Evolutionary conservation across 495 filamentous ascomycete genomes (phyloP), one percentile per base, ranked within the genome.

Genomic region (Penicillium odoratum): DNA sequence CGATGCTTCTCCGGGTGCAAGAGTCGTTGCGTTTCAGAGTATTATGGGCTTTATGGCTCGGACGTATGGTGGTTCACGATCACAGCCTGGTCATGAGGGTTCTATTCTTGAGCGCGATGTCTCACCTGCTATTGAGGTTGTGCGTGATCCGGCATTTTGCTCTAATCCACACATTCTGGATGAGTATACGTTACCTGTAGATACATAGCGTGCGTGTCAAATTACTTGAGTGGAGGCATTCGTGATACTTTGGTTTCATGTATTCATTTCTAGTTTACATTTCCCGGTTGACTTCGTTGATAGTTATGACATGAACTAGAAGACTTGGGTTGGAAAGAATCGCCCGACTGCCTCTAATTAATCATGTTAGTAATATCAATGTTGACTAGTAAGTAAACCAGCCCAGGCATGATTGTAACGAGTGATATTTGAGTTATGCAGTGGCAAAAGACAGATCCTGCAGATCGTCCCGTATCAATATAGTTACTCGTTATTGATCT

Each of bases 1-100:
- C 13, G 28, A 29, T 4, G 21, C 44, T 11, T 47, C 44, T 7
- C 0, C 40, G 7, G 49, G 56, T 3, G 43, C 48, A 0, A 13
- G 18, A 3, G 25, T 66, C 1, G 26, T 48, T 44, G 59, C 55
- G 3, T 10, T 69, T 3, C 28, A 16, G 16, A 38, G 33, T 29
- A 43, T 65, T 4, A 63, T 70, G 62, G 16, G 53, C 0, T 66
- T 70, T 42, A 53, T 70, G 40, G 61, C 56, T 3, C 46, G 56
- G 46, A 48, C 62, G 1, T 60, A 50, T 48, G 45, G 55, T 21
- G 53, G 51, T 7, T 55, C 61, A 2, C 51, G 46, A 46, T 53
- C 53, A 0, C 9, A 48, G 25, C 51, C 57, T 16, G 51, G 44
- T 25, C 13, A 42, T 4, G n/a, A 16, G 29, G 61, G 53, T 15